Evolutionary conservation across 768 basidiomycete species (phyloP).

Genomic region (Suillus bovinus): DNA sequence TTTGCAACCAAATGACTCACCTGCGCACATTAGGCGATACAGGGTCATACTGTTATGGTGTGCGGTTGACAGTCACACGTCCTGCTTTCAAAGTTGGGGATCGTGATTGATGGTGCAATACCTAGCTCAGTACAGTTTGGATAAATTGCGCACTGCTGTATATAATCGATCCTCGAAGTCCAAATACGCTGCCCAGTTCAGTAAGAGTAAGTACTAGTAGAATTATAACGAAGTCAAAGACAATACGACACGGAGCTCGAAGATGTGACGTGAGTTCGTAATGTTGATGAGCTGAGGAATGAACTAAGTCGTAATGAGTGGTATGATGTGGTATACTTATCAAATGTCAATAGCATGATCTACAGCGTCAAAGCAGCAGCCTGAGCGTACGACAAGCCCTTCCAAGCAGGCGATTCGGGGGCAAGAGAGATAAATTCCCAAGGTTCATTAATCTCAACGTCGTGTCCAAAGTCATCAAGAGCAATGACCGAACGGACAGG

Average conservation of each 20-base stretch:
- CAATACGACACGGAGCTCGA: slow-evolving; percentile 1
- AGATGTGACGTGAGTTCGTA: slow-evolving; percentile 13
- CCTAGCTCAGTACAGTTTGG: no score
- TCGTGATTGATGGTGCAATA: no score
- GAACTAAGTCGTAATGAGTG: slow-evolving; percentile 18
- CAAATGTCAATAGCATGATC: background rate
- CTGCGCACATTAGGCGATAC: no score
- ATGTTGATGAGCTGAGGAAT: slow-evolving; percentile 12
- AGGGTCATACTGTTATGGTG: no score
- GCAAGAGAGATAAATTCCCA: slow-evolving; percentile 35
- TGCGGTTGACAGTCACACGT: no score
- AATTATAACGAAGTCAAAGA: slow-evolving; percentile 8
- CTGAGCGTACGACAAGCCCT: slow-evolving; percentile 34
- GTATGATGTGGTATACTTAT: slow-evolving; percentile 8
- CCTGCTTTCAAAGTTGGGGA: no score
- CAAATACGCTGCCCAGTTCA: slow-evolving; percentile 14
- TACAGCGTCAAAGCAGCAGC: slow-evolving; percentile 26
- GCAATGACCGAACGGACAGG: slow-evolving; percentile 33
- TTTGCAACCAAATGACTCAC: no score
- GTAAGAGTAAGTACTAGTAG: slow-evolving; percentile 26
- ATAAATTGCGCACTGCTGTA: no score
- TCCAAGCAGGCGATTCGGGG: slow-evolving; percentile 29
- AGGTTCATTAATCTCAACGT: slow-evolving; percentile 27
- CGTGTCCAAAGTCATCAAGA: slow-evolving; percentile 25
- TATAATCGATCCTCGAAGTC: slow-evolving; percentile 10